A percentile compares a stretch with the other conserved stretches of the same genome.
phyloP scores from a whole-genome alignment of 129 eudicot species.

The Centrapalus pauciflorus region DNA sequence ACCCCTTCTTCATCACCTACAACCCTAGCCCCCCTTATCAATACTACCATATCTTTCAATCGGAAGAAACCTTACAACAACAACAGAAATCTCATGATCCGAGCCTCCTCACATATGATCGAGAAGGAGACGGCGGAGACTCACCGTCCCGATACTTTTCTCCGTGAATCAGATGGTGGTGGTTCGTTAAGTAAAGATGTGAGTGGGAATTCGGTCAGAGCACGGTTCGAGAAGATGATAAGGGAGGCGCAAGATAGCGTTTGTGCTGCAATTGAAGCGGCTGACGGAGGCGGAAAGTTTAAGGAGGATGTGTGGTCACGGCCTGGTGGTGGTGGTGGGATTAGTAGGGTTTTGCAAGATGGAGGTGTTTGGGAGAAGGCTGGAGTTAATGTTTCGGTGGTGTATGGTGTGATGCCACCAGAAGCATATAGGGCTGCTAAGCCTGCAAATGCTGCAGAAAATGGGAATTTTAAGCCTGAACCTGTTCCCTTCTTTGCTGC shows the following conservation, averaged over 20 bases:
- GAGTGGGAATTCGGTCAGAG: slow-evolving; percentile 37
- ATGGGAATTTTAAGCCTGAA: slow-evolving; percentile 56
- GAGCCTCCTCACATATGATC: slow-evolving; percentile 53
- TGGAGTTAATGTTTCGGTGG: slow-evolving; percentile 94
- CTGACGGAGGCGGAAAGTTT: slow-evolving; percentile 73
- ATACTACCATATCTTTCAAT: background rate
- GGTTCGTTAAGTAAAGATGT: background rate
- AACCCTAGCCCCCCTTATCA: slow-evolving; percentile 12
- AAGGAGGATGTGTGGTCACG: slow-evolving; percentile 97
- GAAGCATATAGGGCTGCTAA: slow-evolving; percentile 98
- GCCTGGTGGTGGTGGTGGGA: slow-evolving; percentile 99
- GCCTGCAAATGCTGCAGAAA: slow-evolving; percentile 32
- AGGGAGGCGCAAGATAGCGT: slow-evolving; percentile 80
- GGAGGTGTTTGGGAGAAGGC: slow-evolving; percentile 94
- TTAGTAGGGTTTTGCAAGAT: slow-evolving; percentile 90
- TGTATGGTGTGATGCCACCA: slow-evolving; percentile 96
- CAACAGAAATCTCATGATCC: background rate
- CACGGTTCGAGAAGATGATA: slow-evolving; percentile 86
- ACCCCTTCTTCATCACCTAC: slow-evolving; percentile 2
- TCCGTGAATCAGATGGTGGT: slow-evolving; percentile 52
- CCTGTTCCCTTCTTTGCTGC: slow-evolving; percentile 98
- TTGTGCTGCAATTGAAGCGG: slow-evolving; percentile 76
- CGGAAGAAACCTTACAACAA: slow-evolving; percentile 16
- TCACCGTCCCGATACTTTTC: slow-evolving; percentile 70
- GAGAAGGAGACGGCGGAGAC: slow-evolving; percentile 70